Base-by-base conservation (phyloP, 2,329 filamentous ascomycete species). In the Aspergillus persii region DNA sequence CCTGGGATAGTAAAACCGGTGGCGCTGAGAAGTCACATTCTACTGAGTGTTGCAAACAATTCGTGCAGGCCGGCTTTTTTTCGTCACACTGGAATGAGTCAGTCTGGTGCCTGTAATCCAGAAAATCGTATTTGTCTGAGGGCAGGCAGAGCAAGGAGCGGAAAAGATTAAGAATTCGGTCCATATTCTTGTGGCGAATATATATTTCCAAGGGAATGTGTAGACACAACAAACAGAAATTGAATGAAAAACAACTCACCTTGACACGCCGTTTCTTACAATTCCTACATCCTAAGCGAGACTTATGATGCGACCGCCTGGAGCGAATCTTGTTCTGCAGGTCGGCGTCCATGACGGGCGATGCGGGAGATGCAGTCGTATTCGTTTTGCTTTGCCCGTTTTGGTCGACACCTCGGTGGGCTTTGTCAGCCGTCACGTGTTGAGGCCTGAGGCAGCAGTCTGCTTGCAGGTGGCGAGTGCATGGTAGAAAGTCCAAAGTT, bases 211-310 rank as follows among this genome's bases (percentile, higher is more conserved):
- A 54, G 55, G 15, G 8, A 18, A 51, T 18, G 8, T 31, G 33
- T 1, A 39, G 26, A 23, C 18, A 23, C 18, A 23, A 23, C 18
- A 23, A 6, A 12, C 4, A 46, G 11, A 56, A 39, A 36, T 12
- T 50, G 26, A 36, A 30, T 41, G 39, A 46, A 48, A 4, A 4
- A 15, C n/a, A 4, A 62, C 69, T 65, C 50, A 75, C 74, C 63
- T 76, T 76, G 8, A 76, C 67, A 12, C 73, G 70, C 6, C 73
- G 61, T 54, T 61, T 66, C 58, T 76, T 75, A 52, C 74, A 76
- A 51, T 70, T 72, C 9, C 53, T 56, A 57, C 74, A 76, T 3
- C 74, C 74, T 12, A 63, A 52, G 0, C 72, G 68, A 8, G 74
- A 75, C 53, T 76, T 76, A 26, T 58, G 65, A 62, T 76, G 74